Percentiles rank a stretch among this genome's conserved stretches.
Evolutionary conservation across 495 filamentous ascomycete genomes (phyloP).

Genomic region (Melanomma pulvis-pyrius): DNA sequence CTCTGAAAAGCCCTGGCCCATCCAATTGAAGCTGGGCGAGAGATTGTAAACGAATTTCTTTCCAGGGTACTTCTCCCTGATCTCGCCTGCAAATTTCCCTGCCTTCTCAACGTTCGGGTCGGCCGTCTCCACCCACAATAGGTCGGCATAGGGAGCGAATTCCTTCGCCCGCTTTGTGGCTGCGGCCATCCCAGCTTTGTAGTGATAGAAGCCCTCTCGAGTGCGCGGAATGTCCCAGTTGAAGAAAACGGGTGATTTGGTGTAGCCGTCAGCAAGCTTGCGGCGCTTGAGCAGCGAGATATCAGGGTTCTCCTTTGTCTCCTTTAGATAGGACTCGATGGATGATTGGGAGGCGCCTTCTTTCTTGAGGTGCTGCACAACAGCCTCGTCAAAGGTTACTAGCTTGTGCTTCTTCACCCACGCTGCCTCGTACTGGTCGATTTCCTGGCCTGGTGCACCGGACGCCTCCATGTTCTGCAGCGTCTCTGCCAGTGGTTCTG

Average conservation of each 20-base stretch:
- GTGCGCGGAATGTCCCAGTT: slow-evolving; percentile 92
- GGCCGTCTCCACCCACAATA: slow-evolving; percentile 96
- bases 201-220: slow-evolving; percentile 95
- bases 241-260: slow-evolving; percentile 73
- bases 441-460: slow-evolving; percentile 75
- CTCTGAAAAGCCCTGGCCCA: slow-evolving; percentile 86
- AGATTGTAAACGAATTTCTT: slow-evolving; percentile 98
- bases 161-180: slow-evolving; percentile 91
- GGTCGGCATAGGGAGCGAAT: slow-evolving; percentile 90
- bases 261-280: slow-evolving; percentile 64
- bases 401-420: slow-evolving; percentile 90
- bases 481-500: slow-evolving; percentile 80
- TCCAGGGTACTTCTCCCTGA: slow-evolving; percentile 64
- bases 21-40: slow-evolving; percentile 96
- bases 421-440: slow-evolving; percentile 80
- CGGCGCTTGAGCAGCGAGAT: slow-evolving; percentile 77
- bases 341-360: slow-evolving; percentile 62
- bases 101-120: slow-evolving; percentile 81
- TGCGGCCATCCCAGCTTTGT: slow-evolving; percentile 80
- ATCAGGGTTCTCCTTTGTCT: slow-evolving; percentile 64
- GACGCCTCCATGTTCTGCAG: slow-evolving; percentile 85
- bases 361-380: slow-evolving; percentile 68
- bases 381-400: slow-evolving; percentile 89
- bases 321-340: slow-evolving; percentile 66
- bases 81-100: slow-evolving; percentile 70